Evolutionary conservation across 305 asterid species (phyloP), one percentile per base, ranked within the genome.

Genomic region (Plantago lanceolata): DNA sequence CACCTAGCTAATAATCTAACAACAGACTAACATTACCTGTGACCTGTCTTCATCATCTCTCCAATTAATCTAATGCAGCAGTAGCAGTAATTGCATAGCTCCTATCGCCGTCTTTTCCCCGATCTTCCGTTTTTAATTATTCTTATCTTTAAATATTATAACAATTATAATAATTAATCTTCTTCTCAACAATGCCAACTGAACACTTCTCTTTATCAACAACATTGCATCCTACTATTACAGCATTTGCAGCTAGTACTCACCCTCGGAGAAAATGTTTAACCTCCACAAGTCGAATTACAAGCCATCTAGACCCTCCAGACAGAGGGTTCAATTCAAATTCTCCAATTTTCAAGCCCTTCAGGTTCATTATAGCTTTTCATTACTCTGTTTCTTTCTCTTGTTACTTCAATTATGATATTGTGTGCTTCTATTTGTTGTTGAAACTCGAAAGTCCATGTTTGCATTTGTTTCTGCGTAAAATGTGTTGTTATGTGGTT

Each of bases 311-410:
- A 81, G 67, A 37, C 76, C 80, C 20, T 11, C 15, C 16, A 85
- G 78, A 64, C 84, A 85, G 21, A 89, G 75, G 75, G 59, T 87
- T 70, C 86, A 92, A 70, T 87, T 89, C 85, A 89, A 83, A 73
- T 80, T 92, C 80, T 87, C 98, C 75, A 81, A 80, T 80, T 89
- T 89, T 53, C 97, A 92, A 76, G 92, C 81, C 71, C 88, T 92
- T 74, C 95, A 92, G 97, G 98, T 89, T 45, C 40, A 5, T 19
- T 59, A 59, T 49, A 7, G 60, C 7, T 56, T 55, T 61, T 48
- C 48, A 14, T n/a, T 57, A 19, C 29, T 44, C 29, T 5, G 8
- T 5, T 8, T 29, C 48, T 55, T 24, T 4, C 21, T 60, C 13
- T 40, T 20, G 14, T 19, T 11, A 40, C 47, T 11, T 8, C 44